Percentiles rank a stretch among this genome's conserved stretches.
Evolutionary conservation across 2,329 filamentous ascomycete species (phyloP).

Genomic region (Cladophialophora bantiana): DNA sequence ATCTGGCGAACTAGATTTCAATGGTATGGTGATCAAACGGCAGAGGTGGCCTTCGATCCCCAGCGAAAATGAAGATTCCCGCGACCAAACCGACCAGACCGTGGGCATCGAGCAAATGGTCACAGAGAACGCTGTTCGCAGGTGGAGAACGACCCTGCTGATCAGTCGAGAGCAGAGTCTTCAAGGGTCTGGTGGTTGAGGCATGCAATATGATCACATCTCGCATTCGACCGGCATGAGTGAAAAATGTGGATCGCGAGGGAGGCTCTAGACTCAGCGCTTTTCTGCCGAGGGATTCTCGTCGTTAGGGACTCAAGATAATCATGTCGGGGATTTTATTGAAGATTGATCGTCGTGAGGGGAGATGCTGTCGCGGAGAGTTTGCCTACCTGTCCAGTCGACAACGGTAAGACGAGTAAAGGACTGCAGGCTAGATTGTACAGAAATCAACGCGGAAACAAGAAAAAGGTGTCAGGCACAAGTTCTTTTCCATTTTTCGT

Average conservation of each 20-base stretch:
- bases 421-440: not conserved
- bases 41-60: slow-evolving; percentile 30
- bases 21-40: slow-evolving; percentile 29
- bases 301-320: slow-evolving; percentile 3
- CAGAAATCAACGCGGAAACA: not conserved
- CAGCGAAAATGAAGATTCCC: slow-evolving; percentile 30
- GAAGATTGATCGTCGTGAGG: slow-evolving; percentile 6
- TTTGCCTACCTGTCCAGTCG: not conserved
- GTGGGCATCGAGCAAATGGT: slow-evolving; percentile 26
- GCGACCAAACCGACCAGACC: not conserved
- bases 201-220: slow-evolving; percentile 35
- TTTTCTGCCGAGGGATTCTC: slow-evolving; percentile 3
- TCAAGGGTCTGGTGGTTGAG: slow-evolving; percentile 26
- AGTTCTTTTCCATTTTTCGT: not conserved
- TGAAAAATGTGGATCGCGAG: slow-evolving; percentile 1
- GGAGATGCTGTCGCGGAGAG: too few species aligned
- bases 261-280: slow-evolving; percentile 27
- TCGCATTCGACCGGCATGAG: slow-evolving; percentile 19
- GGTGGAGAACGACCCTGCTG: slow-evolving; percentile 34
- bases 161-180: slow-evolving; percentile 20
- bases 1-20: slow-evolving; percentile 20
- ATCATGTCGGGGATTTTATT: slow-evolving; percentile 7
- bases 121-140: not conserved
- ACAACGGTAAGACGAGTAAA: not conserved
- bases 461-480: not conserved